phyloP scores from a whole-genome alignment of 345 rosid genomes.

The Euphorbia pulcherrima region DNA sequence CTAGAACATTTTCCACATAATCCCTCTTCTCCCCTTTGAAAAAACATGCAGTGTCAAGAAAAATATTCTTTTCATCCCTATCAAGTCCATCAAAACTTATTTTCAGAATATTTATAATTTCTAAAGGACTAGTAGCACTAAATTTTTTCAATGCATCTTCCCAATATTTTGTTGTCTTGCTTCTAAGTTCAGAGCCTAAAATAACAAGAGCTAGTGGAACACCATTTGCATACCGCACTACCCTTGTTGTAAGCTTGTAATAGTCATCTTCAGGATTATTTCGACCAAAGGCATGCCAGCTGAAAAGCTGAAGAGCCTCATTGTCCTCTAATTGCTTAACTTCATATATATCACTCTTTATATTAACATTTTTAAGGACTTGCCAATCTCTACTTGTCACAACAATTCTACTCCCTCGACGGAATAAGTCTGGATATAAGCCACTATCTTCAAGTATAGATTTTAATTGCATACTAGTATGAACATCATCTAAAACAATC shows the following conservation, averaged over 20 bases:
- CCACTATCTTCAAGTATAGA: neutral
- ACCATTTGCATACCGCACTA: neutral
- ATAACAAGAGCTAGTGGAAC: constrained; percentile 1
- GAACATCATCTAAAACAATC: neutral
- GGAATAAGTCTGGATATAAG: neutral
- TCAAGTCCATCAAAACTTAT: constrained; percentile 2
- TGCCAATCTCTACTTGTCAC: constrained; percentile 6
- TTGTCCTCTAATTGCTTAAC: neutral
- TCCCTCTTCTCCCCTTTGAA: neutral
- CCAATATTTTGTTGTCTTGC: neutral
- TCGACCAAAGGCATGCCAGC: no score
- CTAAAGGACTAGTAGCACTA: neutral
- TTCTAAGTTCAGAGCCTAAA: neutral
- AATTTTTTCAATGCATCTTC: neutral
- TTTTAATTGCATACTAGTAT: neutral
- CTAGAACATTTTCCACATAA: no score
- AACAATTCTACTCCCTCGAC: constrained; percentile 1
- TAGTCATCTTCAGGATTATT: no score
- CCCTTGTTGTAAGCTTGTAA: neutral
- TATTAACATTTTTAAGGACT: neutral
- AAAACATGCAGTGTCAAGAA: constrained; percentile 10
- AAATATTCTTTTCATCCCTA: neutral
- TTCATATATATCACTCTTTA: neutral
- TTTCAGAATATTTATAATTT: neutral
- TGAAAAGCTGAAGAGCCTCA: neutral